These are phyloP conservation scores for Aegilops speltoides DNA, from an alignment of 176 grass and related monocot genomes.

Conservation along the genomic window DNA sequence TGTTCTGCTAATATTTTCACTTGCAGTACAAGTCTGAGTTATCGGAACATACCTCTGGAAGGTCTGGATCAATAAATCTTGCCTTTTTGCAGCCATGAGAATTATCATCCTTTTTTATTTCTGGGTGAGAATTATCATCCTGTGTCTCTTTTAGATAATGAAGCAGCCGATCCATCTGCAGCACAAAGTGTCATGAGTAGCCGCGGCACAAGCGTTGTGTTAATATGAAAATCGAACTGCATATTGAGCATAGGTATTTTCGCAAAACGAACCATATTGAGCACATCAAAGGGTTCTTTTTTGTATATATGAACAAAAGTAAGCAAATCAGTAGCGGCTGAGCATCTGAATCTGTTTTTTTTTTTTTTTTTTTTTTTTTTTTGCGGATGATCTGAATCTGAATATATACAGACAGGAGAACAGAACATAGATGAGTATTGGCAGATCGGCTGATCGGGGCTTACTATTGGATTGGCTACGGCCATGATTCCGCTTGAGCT, in stretches of 20 bases:
- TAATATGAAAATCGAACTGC: neutral
- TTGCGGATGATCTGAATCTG: too few relatives aligned
- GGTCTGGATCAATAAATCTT: neutral
- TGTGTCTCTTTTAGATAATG: neutral
- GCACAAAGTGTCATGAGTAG: neutral
- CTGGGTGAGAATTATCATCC: too few relatives aligned
- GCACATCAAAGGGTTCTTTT: neutral
- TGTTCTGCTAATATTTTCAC: neutral
- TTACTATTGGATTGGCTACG: neutral
- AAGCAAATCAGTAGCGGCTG: neutral
- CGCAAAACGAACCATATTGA: neutral
- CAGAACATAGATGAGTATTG: neutral
- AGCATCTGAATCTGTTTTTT: neutral
- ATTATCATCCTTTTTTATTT: neutral
- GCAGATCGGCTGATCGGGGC: neutral
- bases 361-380: too few relatives aligned
- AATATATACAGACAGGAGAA: neutral
- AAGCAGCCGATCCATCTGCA: neutral
- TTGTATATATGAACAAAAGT: neutral
- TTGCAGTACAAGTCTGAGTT: neutral
- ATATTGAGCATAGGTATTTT: neutral
- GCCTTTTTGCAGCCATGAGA: neutral
- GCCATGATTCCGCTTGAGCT: neutral
- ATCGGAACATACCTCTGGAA: neutral
- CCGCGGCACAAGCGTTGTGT: neutral